Conservation (phyloP, 352 stramenopile species). For the Peronospora destructor region DNA sequence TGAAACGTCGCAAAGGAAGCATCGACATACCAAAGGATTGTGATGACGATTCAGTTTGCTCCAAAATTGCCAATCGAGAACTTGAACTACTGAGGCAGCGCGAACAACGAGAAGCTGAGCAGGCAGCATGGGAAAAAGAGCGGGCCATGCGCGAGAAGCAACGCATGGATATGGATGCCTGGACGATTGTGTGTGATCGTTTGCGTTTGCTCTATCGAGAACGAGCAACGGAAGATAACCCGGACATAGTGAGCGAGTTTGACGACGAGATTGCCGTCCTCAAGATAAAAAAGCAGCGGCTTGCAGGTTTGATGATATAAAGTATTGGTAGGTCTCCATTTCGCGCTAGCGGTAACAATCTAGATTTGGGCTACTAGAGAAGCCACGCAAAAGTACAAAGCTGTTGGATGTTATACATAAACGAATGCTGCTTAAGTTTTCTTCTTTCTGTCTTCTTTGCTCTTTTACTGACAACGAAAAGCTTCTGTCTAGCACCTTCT, state of each 20-base stretch:
- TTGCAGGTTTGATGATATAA: slow-evolving; percentile 21
- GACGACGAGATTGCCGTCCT: slow-evolving; percentile 30
- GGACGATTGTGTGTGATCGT: slow-evolving; percentile 32
- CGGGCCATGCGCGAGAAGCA: slow-evolving; percentile 23
- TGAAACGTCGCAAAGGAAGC: slow-evolving; percentile 14
- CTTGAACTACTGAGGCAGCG: slow-evolving; percentile 25
- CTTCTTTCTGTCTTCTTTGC: slow-evolving; percentile 9
- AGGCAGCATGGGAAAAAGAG: slow-evolving; percentile 30
- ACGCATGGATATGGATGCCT: slow-evolving; percentile 31
- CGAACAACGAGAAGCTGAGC: slow-evolving; percentile 27
- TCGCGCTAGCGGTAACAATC: not conserved
- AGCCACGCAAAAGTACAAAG: not conserved
- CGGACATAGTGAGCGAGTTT: slow-evolving; percentile 23
- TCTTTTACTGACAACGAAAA: slow-evolving; percentile 13
- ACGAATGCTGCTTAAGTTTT: not conserved
- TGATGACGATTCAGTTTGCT: slow-evolving; percentile 11
- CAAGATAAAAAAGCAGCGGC: slow-evolving; percentile 34
- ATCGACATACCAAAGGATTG: not conserved
- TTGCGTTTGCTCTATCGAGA: slow-evolving; percentile 29
- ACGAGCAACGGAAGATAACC: slow-evolving; percentile 18
- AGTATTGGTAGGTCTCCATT: not conserved
- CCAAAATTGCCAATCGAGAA: slow-evolving; percentile 28
- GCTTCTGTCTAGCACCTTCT: slow-evolving; percentile 13
- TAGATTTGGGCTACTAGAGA: not conserved
- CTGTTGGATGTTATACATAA: not conserved